A percentile compares a stretch with the other conserved stretches of the same genome.
Evolutionary conservation across 306 rosid species (phyloP).

Genomic region (cucumber (Cucumis sativus)): Cucumber_9930_V3 NC_026660.2:24497501-24498000

Average conservation of each 20-base stretch:
- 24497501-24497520: too few relatives aligned
- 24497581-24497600: too few relatives aligned
- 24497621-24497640: too few relatives aligned
- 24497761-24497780: background rate
- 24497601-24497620: too few relatives aligned
- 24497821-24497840: background rate
- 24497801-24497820: background rate
- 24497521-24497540: too few relatives aligned
- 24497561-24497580: too few relatives aligned
- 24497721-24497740: background rate
- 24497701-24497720: background rate
- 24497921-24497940: constrained; percentile 7
- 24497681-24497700: background rate
- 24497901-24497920: background rate
- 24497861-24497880: background rate
- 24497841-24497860: background rate
- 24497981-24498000: constrained; percentile 16
- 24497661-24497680: too few relatives aligned
- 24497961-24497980: constrained; percentile 5
- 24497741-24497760: background rate
- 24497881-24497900: background rate
- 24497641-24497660: too few relatives aligned
- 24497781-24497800: background rate
- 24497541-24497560: too few relatives aligned
- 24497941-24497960: constrained; percentile 3